These are phyloP conservation scores for Aspergillus carlsbadensis DNA, from an alignment of 495 filamentous ascomycete species.

Conservation along the genomic window DNA sequence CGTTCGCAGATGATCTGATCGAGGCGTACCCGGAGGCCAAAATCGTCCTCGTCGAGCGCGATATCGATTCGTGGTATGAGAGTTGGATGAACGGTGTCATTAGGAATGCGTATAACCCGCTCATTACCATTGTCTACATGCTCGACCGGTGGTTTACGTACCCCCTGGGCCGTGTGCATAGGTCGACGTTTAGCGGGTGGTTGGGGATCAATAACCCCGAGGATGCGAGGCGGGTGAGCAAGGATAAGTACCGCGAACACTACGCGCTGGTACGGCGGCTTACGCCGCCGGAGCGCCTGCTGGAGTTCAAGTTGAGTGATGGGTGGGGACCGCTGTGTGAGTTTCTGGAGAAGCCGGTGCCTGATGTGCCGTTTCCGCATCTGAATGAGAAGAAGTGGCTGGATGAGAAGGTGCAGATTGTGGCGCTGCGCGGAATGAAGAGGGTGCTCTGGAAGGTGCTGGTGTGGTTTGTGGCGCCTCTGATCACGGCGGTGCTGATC, in stretches of 20 bases:
- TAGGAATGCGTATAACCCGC: conserved; percentile 3
- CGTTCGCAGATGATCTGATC: conserved; percentile 8
- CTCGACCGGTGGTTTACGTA: too few relatives aligned
- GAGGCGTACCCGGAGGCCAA: conserved; percentile 11
- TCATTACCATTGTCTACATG: too few relatives aligned
- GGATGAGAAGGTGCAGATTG: conserved; percentile 5
- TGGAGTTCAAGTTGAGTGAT: conserved; percentile 40
- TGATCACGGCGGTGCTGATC: too few relatives aligned
- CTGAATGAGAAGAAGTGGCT: conserved; percentile 5
- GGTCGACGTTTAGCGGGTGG: background rate
- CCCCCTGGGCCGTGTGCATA: too few relatives aligned
- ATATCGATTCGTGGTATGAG: conserved; percentile 5
- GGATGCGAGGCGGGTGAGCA: background rate
- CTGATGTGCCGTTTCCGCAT: conserved; percentile 23
- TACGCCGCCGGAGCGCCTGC: conserved; percentile 38
- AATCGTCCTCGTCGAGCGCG: conserved; percentile 4
- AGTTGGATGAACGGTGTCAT: conserved; percentile 4
- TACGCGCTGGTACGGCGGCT: conserved; percentile 29
- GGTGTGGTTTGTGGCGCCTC: too few relatives aligned
- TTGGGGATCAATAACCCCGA: too few relatives aligned
- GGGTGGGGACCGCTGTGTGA: conserved; percentile 39
- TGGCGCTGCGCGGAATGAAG: background rate
- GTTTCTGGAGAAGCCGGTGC: conserved; percentile 31
- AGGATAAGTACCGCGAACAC: conserved; percentile 23
- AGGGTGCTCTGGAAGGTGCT: background rate